These are phyloP conservation scores for Prosopis cineraria DNA, from an alignment of 306 rosid genomes.

Conservation along the genomic window DNA sequence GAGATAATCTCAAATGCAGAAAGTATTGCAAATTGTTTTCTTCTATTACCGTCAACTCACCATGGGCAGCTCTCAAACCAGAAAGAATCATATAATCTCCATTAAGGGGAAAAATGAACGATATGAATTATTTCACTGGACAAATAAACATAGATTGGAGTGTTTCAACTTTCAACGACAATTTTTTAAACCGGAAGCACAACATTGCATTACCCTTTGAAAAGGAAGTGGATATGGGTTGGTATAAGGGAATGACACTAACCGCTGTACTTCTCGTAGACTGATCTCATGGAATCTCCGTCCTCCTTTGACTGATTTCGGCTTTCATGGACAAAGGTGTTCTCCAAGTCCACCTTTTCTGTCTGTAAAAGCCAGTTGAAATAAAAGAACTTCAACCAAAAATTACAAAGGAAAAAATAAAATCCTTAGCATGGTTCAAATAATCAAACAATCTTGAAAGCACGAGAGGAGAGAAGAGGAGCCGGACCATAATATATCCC, in stretches of 20 bases:
- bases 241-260: slow-evolving; percentile 15
- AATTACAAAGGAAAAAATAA: neutral
- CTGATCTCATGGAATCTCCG: slow-evolving; percentile 45
- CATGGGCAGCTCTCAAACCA: neutral
- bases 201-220: neutral
- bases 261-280: slow-evolving; percentile 73
- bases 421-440: neutral
- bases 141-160: neutral
- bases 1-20: neutral
- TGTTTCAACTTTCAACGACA: neutral
- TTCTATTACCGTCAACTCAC: neutral
- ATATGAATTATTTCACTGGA: neutral
- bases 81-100: neutral
- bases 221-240: neutral
- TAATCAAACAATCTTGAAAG: neutral
- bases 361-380: slow-evolving; percentile 55
- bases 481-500: neutral
- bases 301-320: slow-evolving; percentile 58
- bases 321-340: slow-evolving; percentile 79
- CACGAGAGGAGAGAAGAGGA: neutral
- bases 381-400: slow-evolving; percentile 24
- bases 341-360: slow-evolving; percentile 96
- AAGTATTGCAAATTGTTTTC: neutral
- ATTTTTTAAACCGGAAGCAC: neutral
- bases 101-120: neutral